Conservation (phyloP, 208 protist genomes). For the Crithidia sp. region DNA sequence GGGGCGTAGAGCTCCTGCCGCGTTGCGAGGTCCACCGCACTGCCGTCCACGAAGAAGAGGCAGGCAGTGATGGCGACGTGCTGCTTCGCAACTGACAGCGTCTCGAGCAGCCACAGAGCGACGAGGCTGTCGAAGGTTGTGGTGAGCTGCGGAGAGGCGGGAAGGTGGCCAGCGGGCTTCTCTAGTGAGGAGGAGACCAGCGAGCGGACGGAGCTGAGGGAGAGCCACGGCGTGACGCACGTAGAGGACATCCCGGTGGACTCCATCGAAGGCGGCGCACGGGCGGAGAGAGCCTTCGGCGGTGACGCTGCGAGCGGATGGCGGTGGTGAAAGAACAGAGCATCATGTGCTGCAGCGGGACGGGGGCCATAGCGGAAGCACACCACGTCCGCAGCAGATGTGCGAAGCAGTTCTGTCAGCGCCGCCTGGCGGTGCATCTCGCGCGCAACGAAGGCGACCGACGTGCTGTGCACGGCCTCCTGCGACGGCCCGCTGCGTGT, state of each 20-base stretch:
- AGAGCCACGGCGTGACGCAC: not conserved
- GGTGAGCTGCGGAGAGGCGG: not conserved
- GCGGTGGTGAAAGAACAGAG: slow-evolving; percentile 20
- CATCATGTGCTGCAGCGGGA: slow-evolving; percentile 1
- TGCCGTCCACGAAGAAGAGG: slow-evolving; percentile 21
- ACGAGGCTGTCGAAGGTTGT: slow-evolving; percentile 19
- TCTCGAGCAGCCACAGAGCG: slow-evolving; percentile 21
- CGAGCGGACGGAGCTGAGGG: not conserved
- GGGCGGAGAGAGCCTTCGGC: not conserved
- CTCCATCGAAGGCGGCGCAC: not conserved
- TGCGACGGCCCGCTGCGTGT: slow-evolving; percentile 15
- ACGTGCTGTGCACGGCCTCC: not conserved
- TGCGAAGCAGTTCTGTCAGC: not conserved
- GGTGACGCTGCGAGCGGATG: no score
- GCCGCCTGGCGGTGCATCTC: slow-evolving; percentile 16
- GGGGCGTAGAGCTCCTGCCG: not conserved
- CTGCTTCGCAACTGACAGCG: not conserved
- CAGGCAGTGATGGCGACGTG: slow-evolving; percentile 1
- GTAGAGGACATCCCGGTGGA: not conserved
- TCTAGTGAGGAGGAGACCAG: slow-evolving; percentile 5
- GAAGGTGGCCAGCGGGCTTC: not conserved
- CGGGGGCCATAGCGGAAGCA: slow-evolving; percentile 35
- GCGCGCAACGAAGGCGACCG: slow-evolving; percentile 21
- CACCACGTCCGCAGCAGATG: not conserved
- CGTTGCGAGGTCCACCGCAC: slow-evolving; percentile 7